A percentile compares a stretch with the other conserved stretches of the same genome.
These are phyloP conservation scores for Diutina neorugosa DNA, from an alignment of 1,139 yeast species.

Conservation along the genomic window DNA sequence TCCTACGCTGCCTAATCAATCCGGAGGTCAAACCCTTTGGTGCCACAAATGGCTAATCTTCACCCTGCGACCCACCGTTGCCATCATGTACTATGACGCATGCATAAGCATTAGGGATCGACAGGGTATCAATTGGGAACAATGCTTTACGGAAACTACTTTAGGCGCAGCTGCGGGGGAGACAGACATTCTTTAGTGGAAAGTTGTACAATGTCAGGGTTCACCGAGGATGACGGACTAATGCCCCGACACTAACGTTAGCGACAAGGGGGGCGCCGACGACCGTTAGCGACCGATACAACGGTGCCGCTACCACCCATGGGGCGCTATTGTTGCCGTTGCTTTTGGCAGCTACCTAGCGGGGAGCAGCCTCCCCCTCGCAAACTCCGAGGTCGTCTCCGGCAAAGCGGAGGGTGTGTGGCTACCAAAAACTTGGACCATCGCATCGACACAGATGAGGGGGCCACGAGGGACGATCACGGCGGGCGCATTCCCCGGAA, in stretches of 20 bases:
- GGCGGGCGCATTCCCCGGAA: neutral
- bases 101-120: neutral
- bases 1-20: constrained; percentile 19
- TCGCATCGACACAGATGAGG: neutral
- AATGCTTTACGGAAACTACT: neutral
- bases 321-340: neutral
- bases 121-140: neutral
- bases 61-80: neutral
- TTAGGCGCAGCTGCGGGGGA: neutral
- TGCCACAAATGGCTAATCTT: neutral
- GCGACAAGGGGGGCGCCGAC: neutral
- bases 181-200: neutral
- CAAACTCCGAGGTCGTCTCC: neutral
- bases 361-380: too few species aligned
- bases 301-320: neutral
- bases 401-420: neutral
- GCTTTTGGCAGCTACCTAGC: neutral
- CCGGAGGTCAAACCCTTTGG: too few species aligned
- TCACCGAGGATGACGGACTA: too few species aligned
- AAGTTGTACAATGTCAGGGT: too few species aligned
- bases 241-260: too few species aligned
- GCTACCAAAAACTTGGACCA: neutral
- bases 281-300: neutral
- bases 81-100: neutral
- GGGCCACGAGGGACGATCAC: neutral